Evolutionary conservation across 1,139 yeast species (phyloP), one percentile per base, ranked within the genome.

Genomic region (Yamadazyma triangularis): DNA sequence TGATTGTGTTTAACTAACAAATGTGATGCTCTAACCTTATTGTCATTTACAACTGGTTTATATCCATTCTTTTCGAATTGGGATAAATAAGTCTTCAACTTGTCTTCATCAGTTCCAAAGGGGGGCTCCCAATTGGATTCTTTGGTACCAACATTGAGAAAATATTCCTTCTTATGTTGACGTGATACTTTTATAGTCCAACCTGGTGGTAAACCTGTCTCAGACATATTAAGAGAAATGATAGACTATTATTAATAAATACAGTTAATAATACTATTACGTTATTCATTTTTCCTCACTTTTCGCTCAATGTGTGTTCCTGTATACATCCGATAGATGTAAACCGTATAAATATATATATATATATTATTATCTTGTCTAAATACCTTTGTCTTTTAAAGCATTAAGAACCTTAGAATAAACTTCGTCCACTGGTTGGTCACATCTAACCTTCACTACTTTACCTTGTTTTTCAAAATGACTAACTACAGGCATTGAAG

Each of bases 121-220:
- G 98, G 98, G 3, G 95, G 83, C 37, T 83, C 93, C 98, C 98
- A 91, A 23, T 79, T 70, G 0, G 96, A 83, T 48, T 81, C 81
- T 30, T 77, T 70, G 3, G 89, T 77, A 25, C 72, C 70, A 23
- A 79, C 77, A 48, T 87, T 78, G 57, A 73, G 78, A 58, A 68
- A 91, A 60, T 91, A 91, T 38, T 91, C 96, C 45, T 86, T 73
- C 48, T 84, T 77, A 50, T 87, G 88, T 9, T 94, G 80, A 40
- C 79, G 77, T 23, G 96, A 87, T 33, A 78, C 74, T 36, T 79
- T 72, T 29, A 91, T 74, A 27, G 81, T 77, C 97, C 98, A 91
- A 33, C 85, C 80, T 18, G 71, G 66, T 21, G 96, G 96, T 34
- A 91, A 72, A 10, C 98, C 98, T 14, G 94, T 73, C 34, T 59